A percentile compares a stretch with the other conserved stretches of the same genome.
These are phyloP conservation scores for Psilocybe mexicana DNA, from an alignment of 1,284 basidiomycete species.

Conservation along the genomic window DNA sequence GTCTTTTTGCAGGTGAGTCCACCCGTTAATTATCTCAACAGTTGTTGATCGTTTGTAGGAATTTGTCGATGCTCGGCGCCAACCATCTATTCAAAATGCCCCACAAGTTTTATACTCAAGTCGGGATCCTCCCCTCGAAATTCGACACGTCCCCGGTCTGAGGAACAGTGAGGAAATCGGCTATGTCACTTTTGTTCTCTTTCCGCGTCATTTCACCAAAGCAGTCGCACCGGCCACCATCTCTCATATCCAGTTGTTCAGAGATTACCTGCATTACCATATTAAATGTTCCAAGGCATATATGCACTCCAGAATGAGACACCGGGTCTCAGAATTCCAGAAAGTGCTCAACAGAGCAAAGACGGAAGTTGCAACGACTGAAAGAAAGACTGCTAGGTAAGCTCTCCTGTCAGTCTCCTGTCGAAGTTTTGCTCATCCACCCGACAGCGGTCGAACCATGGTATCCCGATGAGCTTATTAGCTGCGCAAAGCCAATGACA, in stretches of 20 bases:
- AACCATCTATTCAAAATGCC: slow-evolving; percentile 93
- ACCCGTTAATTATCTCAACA: not conserved
- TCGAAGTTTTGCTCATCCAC: slow-evolving; percentile 9
- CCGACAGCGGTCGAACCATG: slow-evolving; percentile 56
- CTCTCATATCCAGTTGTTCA: slow-evolving; percentile 95
- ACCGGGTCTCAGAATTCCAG: slow-evolving; percentile 94
- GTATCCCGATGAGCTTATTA: slow-evolving; percentile 41
- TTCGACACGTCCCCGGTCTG: slow-evolving; percentile 83
- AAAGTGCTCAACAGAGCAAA: slow-evolving; percentile 99
- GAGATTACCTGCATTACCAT: slow-evolving; percentile 98
- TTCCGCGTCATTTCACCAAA: slow-evolving; percentile 92
- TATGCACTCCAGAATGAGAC: slow-evolving; percentile 98
- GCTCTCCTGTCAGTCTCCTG: slow-evolving; percentile 29
- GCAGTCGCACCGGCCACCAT: slow-evolving; percentile 82
- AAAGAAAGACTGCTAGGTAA: slow-evolving; percentile 92
- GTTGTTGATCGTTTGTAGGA: slow-evolving; percentile 54
- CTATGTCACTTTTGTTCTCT: slow-evolving; percentile 98
- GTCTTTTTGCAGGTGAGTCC: slow-evolving; percentile 91
- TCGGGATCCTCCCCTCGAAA: slow-evolving; percentile 94
- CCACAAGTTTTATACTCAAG: slow-evolving; percentile 98
- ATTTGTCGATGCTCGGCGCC: slow-evolving; percentile 96
- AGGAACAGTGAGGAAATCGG: slow-evolving; percentile 89
- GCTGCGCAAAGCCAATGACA: not conserved
- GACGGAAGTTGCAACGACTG: slow-evolving; percentile 82
- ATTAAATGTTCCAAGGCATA: slow-evolving; percentile 99